Evolutionary conservation across 257 asterid genomes (phyloP).

Genomic region (Capsicum chinense): DNA sequence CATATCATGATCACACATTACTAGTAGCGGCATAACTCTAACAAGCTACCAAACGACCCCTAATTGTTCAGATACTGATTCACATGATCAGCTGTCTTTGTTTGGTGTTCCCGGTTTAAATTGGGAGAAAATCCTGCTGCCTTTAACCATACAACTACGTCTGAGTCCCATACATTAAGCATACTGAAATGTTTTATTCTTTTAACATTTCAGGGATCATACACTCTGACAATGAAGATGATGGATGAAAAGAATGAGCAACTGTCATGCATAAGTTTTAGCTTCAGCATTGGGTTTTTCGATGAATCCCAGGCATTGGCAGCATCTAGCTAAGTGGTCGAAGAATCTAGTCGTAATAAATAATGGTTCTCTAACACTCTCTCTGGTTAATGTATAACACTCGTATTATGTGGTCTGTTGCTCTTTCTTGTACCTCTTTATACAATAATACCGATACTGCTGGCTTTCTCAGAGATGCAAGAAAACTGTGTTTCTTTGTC

Average conservation of each 20-base stretch:
- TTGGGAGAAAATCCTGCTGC: not conserved
- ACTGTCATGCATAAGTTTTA: constrained; percentile 73
- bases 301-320: constrained; percentile 6
- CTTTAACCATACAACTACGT: constrained; percentile 10
- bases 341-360: not conserved
- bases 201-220: constrained; percentile 62
- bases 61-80: not conserved
- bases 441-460: not conserved
- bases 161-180: not conserved
- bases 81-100: not conserved
- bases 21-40: no score
- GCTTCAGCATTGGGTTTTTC: constrained; percentile 53
- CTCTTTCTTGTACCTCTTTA: not conserved
- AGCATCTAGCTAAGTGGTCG: constrained; percentile 15
- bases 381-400: constrained; percentile 1
- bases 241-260: constrained; percentile 49
- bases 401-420: constrained; percentile 17
- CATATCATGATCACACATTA: no score
- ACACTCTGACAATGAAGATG: constrained; percentile 64
- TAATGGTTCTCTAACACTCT: constrained; percentile 16
- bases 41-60: no score
- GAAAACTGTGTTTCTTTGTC: not conserved
- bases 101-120: constrained; percentile 21
- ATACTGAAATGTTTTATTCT: not conserved
- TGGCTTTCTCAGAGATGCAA: not conserved